A percentile compares a stretch with the other conserved stretches of the same genome.
Evolutionary conservation across 768 basidiomycete species (phyloP).

Genomic region (Sarcodon aspratus): DNA sequence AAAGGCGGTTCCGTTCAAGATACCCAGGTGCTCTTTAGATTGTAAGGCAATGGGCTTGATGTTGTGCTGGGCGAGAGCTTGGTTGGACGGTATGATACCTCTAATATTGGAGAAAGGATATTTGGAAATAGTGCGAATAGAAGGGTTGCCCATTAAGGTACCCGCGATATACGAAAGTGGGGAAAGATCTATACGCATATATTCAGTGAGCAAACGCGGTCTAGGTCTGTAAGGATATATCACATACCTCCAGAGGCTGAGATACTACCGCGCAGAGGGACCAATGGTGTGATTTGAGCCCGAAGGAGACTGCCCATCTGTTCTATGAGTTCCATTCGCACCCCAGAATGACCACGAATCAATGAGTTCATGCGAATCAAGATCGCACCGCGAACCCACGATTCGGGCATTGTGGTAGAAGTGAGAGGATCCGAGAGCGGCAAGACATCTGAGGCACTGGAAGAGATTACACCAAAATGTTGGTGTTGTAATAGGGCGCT

Average conservation of each 20-base stretch:
- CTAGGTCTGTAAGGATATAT: conserved; percentile 1
- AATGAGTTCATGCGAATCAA: conserved; percentile 83
- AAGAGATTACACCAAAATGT: conserved; percentile 63
- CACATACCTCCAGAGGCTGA: conserved; percentile 68
- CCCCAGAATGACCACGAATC: conserved; percentile 79
- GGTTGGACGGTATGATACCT: conserved; percentile 37
- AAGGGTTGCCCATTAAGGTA: conserved; percentile 67
- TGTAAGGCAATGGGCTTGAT: conserved; percentile 56
- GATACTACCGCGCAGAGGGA: conserved; percentile 77
- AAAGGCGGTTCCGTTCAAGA: conserved; percentile 81
- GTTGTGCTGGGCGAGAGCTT: conserved; percentile 47
- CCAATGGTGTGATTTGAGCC: conserved; percentile 65
- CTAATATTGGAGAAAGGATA: conserved; percentile 35
- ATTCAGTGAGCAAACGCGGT: neutral
- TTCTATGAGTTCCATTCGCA: conserved; percentile 71
- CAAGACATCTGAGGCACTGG: conserved; percentile 34
- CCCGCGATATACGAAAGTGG: conserved; percentile 81
- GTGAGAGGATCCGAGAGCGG: conserved; percentile 63
- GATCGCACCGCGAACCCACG: conserved; percentile 85
- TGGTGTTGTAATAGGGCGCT: conserved; percentile 82
- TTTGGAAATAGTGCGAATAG: conserved; percentile 60
- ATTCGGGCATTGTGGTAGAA: conserved; percentile 68
- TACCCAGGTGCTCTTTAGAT: conserved; percentile 72
- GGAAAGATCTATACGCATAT: conserved; percentile 42
- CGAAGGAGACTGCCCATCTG: conserved; percentile 65